These are phyloP conservation scores for Eucalyptus camaldulensis DNA, from an alignment of 345 rosid genomes.

Conservation along the genomic window DNA sequence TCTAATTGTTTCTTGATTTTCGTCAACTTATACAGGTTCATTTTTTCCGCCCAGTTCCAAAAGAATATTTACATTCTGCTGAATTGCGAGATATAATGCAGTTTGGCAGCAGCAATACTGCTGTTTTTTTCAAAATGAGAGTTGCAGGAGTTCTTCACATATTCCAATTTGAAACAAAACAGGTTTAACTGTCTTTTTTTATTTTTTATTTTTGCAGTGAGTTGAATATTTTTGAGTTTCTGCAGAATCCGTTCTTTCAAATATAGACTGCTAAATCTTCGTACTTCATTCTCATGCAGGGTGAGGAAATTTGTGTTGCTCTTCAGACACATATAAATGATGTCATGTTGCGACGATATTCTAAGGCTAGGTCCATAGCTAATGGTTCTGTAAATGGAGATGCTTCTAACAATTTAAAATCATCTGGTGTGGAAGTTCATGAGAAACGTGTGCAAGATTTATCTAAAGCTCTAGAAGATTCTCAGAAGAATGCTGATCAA, in stretches of 20 bases:
- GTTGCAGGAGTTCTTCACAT: constrained; percentile 98
- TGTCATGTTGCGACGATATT: constrained; percentile 96
- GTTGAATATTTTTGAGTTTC: not conserved
- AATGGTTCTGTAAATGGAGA: constrained; percentile 62
- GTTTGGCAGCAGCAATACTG: constrained; percentile 97
- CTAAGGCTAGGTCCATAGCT: constrained; percentile 73
- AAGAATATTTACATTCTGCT: constrained; percentile 91
- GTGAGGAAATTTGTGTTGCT: constrained; percentile 98
- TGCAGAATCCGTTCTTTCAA: not conserved
- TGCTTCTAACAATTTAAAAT: constrained; percentile 42
- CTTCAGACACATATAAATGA: constrained; percentile 98
- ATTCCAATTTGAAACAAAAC: constrained; percentile 96
- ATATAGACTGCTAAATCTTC: not conserved
- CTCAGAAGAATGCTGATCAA: constrained; percentile 50
- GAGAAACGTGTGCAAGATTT: constrained; percentile 79
- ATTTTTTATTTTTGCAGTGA: not conserved
- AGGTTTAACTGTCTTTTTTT: constrained; percentile 27
- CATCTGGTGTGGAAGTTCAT: constrained; percentile 41
- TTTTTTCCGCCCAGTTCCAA: constrained; percentile 97
- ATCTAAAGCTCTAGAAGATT: constrained; percentile 65
- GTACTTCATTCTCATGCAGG: constrained; percentile 28
- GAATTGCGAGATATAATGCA: constrained; percentile 98
- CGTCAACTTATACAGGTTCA: constrained; percentile 40
- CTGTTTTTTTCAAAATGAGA: constrained; percentile 97
- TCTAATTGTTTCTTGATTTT: not conserved